Percentiles rank a stretch among this genome's conserved stretches.
phyloP scores from a whole-genome alignment of 805 yeast genomes.

The Candida vartiovaarae region DNA sequence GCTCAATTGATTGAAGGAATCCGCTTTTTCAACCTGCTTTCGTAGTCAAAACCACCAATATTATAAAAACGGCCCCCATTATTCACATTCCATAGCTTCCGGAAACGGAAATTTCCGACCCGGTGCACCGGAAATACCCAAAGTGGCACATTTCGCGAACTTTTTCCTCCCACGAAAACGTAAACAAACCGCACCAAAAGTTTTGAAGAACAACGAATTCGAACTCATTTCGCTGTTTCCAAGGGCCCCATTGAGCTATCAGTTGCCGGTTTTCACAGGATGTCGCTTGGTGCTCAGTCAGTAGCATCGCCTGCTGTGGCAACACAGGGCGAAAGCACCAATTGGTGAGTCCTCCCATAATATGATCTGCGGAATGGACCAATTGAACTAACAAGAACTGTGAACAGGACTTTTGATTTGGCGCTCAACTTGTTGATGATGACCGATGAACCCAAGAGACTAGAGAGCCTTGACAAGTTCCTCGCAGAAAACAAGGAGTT shows the following conservation, averaged over 20 bases:
- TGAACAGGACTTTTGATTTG: slow-evolving; percentile 20
- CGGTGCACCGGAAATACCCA: no score
- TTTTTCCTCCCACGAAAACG: neutral
- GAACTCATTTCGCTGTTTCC: neutral
- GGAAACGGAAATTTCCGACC: neutral
- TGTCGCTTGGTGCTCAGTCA: no score
- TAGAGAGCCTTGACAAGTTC: slow-evolving; percentile 14
- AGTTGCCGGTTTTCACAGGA: no score
- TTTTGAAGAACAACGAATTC: no score
- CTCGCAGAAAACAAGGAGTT: slow-evolving; percentile 8
- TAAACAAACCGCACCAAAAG: neutral
- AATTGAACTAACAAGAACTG: slow-evolving; percentile 5
- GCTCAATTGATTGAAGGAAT: neutral
- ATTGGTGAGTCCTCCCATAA: neutral
- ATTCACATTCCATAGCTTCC: neutral
- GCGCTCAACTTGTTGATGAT: slow-evolving; percentile 16
- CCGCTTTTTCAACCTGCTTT: no score
- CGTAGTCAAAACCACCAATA: no score
- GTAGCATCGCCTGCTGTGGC: no score
- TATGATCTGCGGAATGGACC: no score
- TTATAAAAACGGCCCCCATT: neutral
- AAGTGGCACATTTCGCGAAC: no score
- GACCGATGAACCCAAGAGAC: slow-evolving; percentile 10
- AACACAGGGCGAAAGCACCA: neutral
- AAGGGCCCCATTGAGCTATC: neutral